Evolutionary conservation across 495 filamentous ascomycete species (phyloP), one percentile per base, ranked within the genome.

Genomic region (Talaromyces adpressus): DNA sequence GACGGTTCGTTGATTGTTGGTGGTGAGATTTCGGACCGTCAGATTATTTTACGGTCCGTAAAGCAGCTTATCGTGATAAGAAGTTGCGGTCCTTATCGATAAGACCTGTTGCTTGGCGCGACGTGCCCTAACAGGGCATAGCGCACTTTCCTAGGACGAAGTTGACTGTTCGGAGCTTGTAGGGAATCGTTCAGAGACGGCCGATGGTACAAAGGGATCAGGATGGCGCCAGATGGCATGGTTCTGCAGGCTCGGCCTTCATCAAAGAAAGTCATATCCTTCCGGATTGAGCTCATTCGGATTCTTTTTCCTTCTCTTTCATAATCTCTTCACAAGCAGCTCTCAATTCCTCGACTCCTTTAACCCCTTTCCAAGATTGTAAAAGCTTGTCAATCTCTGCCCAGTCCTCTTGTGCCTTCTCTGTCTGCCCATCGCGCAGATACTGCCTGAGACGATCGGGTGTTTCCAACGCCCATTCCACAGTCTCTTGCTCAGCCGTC

Each of bases 391-490:
- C 67, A 22, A 85, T 70, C 57, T 81, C 82, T n/a, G 69, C 72
- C 81, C 87, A 87, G 62, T 91, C 79, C 72, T 76, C 79, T 62
- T 83, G 83, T 12, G 89, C 84, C 59, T 82, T 81, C 22, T 79
- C 76, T 34, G 27, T 68, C 63, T 80, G 76, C n/a, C 79, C 85
- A 4, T 82, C 75, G 4, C 71, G 70, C 16, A 89, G 29, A 53
- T 87, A 65, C 62, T 67, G 69, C 59, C 72, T 68, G 62, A 90
- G 68, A 59, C 87, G 72, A 52, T 69, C 72, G 5, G 85, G 85
- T 3, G 84, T 76, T n/a, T 65, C 78, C 25, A 96, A 72, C 58
- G 91, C 89, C 84, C 90, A 91, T 62, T 75, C 73, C 14, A 92
- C 91, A 36, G 89, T 85, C 64, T 88, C 80, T 69, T 82, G 86